Evolutionary conservation across 768 basidiomycete genomes (phyloP).

Genomic region (Tricholoma matsutake): DNA sequence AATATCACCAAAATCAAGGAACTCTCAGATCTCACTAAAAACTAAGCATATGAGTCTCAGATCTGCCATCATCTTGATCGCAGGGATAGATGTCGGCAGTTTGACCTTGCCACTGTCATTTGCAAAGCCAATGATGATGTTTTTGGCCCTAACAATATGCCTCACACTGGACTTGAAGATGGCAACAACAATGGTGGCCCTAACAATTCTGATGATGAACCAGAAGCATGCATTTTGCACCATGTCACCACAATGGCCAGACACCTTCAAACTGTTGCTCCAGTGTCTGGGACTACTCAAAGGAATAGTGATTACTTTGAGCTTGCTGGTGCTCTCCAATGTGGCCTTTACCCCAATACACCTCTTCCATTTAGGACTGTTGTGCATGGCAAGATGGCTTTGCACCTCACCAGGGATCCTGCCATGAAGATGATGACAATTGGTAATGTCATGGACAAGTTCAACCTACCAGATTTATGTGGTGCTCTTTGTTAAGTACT

Average conservation of each 20-base stretch:
- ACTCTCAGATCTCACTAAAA: constrained; percentile 4
- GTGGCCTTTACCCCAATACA: not conserved
- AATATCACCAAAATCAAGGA: constrained; percentile 10
- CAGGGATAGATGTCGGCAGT: constrained; percentile 7
- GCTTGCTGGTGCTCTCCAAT: not conserved
- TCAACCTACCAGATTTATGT: constrained; percentile 10
- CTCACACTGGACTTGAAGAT: constrained; percentile 1
- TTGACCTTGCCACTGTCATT: not conserved
- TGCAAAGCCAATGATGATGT: not conserved
- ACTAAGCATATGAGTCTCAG: constrained; percentile 6
- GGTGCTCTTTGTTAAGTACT: no score
- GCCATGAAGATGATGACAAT: constrained; percentile 1
- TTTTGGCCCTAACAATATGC: not conserved
- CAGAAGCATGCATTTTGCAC: not conserved
- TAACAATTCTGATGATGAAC: not conserved
- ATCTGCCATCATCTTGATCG: constrained; percentile 9
- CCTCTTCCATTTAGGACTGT: not conserved
- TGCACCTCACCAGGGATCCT: constrained; percentile 9
- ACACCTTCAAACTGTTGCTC: not conserved
- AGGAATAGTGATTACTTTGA: constrained; percentile 1
- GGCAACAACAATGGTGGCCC: no score
- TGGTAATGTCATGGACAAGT: constrained; percentile 1
- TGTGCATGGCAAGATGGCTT: not conserved
- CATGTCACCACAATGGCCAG: not conserved
- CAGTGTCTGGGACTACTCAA: not conserved